Evolutionary conservation across 805 yeast species (phyloP).

Genomic region (Ogataea ramenticola): DNA sequence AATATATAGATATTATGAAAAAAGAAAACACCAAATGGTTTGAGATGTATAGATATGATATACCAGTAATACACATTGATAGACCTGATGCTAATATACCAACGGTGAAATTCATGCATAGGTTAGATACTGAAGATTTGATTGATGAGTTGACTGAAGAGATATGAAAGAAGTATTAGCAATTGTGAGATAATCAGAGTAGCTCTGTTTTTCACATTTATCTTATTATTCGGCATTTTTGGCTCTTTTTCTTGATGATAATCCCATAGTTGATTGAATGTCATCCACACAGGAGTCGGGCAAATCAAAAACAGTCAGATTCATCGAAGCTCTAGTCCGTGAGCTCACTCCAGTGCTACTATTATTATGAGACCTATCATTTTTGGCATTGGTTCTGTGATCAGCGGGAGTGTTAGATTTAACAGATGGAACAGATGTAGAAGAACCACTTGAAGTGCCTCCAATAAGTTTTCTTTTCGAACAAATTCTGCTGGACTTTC

Average conservation of each 20-base stretch:
- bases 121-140: conserved; percentile 48
- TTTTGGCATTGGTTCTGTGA: too few relatives aligned
- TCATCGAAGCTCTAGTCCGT: neutral
- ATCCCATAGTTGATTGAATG: neutral
- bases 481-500: neutral
- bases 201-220: too few relatives aligned
- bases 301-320: neutral
- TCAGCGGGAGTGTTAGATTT: too few relatives aligned
- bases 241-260: neutral
- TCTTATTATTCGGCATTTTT: too few relatives aligned
- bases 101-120: conserved; percentile 62
- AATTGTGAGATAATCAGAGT: too few relatives aligned
- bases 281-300: neutral
- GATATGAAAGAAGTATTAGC: too few relatives aligned
- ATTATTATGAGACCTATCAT: too few relatives aligned
- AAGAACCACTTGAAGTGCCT: neutral
- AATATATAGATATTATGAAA: conserved; percentile 49
- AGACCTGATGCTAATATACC: conserved; percentile 33
- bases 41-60: conserved; percentile 66
- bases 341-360: too few relatives aligned
- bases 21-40: conserved; percentile 58
- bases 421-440: neutral
- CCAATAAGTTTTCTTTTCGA: neutral
- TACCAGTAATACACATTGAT: conserved; percentile 70
- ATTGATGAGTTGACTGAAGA: conserved; percentile 41